These are phyloP conservation scores for Escovopsis sp. DNA, from an alignment of 2,329 filamentous ascomycete genomes.

Conservation along the genomic window DNA sequence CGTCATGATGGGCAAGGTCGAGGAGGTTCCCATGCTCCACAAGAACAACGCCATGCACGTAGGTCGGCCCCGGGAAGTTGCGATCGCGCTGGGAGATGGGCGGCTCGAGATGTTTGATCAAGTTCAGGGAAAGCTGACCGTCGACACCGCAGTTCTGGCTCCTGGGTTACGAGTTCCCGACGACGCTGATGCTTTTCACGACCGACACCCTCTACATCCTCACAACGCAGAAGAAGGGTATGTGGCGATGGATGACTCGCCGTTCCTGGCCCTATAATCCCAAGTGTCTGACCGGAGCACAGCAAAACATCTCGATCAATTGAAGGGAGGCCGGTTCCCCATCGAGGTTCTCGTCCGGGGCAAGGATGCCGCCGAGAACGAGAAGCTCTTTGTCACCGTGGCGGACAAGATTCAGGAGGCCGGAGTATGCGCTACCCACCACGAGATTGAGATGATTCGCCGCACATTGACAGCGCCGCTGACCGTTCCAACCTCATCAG, in stretches of 20 bases:
- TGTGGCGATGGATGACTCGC: slow-evolving; percentile 17
- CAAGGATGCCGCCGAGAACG: slow-evolving; percentile 83
- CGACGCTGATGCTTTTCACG: slow-evolving; percentile 86
- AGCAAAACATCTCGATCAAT: slow-evolving; percentile 85
- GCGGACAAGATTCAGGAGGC: slow-evolving; percentile 74
- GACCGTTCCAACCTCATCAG: slow-evolving; percentile 24
- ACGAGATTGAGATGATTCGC: neutral
- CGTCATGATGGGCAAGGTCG: slow-evolving; percentile 88
- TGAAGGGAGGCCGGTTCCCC: slow-evolving; percentile 84
- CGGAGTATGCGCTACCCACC: slow-evolving; percentile 45
- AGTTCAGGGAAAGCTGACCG: too few relatives aligned
- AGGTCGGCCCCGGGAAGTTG: slow-evolving; percentile 19
- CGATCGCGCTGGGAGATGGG: neutral
- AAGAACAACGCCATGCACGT: slow-evolving; percentile 97
- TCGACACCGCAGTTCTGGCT: slow-evolving; percentile 67
- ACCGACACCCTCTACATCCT: slow-evolving; percentile 78
- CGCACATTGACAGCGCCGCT: slow-evolving; percentile 4
- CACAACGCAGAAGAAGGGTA: slow-evolving; percentile 95
- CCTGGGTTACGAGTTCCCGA: slow-evolving; percentile 94
- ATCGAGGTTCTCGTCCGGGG: slow-evolving; percentile 84
- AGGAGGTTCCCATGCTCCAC: slow-evolving; percentile 72
- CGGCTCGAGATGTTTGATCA: neutral
- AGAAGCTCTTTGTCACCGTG: slow-evolving; percentile 76
- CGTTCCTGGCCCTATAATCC: neutral
- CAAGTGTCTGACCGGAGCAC: slow-evolving; percentile 1